A percentile compares a stretch with the other conserved stretches of the same genome.
Evolutionary conservation across 768 basidiomycete genomes (phyloP).

Genomic region (Lactifluus rugatus): DNA sequence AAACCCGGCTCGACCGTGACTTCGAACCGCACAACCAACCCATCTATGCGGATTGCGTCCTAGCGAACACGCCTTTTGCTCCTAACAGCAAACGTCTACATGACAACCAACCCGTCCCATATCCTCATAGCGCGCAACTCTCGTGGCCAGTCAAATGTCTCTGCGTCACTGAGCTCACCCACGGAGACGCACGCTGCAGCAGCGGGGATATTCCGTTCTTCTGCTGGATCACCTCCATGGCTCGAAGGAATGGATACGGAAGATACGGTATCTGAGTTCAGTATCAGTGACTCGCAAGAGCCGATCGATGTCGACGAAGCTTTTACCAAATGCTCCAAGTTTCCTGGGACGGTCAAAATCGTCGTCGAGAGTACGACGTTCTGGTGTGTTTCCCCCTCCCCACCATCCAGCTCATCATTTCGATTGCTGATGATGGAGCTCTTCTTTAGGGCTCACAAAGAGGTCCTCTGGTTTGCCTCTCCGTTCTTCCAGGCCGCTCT

Average conservation of each 20-base stretch:
- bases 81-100: constrained; percentile 20
- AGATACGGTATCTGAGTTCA: constrained; percentile 59
- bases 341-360: constrained; percentile 87
- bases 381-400: constrained; percentile 47
- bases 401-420: constrained; percentile 4
- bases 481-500: constrained; percentile 90
- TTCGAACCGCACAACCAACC: not conserved
- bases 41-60: not conserved
- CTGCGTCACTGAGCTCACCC: constrained; percentile 73
- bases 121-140: constrained; percentile 85
- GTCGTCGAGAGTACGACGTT: constrained; percentile 83
- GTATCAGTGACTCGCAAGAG: constrained; percentile 51
- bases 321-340: constrained; percentile 54
- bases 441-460: constrained; percentile 71
- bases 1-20: not conserved
- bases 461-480: constrained; percentile 85
- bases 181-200: constrained; percentile 86
- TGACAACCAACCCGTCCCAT: constrained; percentile 74
- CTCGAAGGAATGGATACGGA: constrained; percentile 65
- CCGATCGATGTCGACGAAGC: constrained; percentile 73
- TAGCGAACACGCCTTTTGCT: not conserved
- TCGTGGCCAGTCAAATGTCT: constrained; percentile 62
- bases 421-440: not conserved
- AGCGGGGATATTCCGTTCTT: constrained; percentile 71
- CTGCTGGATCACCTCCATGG: constrained; percentile 66